Evolutionary conservation across 1,139 yeast species (phyloP).

Genomic region (Yamadazyma atlantica): DNA sequence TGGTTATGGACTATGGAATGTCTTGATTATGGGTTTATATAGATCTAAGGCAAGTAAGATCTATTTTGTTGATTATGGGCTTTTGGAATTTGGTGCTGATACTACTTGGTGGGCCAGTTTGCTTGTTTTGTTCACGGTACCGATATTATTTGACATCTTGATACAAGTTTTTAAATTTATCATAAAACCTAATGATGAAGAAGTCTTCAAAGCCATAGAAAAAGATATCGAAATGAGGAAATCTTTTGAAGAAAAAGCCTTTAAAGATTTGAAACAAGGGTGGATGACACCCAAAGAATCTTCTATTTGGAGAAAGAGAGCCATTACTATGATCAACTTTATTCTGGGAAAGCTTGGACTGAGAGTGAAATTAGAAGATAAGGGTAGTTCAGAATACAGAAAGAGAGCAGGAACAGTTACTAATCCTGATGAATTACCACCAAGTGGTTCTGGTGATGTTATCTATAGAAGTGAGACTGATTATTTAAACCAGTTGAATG

Average conservation of each 20-base stretch:
- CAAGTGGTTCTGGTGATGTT: constrained; percentile 48
- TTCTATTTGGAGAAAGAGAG: constrained; percentile 20
- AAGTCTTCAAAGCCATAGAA: constrained; percentile 75
- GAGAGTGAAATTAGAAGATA: constrained; percentile 11
- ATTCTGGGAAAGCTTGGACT: constrained; percentile 8
- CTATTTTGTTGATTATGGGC: constrained; percentile 71
- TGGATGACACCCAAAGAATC: constrained; percentile 65
- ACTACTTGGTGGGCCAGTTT: constrained; percentile 83
- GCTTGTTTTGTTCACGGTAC: constrained; percentile 53
- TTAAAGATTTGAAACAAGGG: constrained; percentile 71
- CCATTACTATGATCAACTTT: constrained; percentile 4
- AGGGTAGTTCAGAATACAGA: constrained; percentile 33
- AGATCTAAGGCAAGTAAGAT: constrained; percentile 57
- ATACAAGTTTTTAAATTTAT: constrained; percentile 56
- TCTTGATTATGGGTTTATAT: constrained; percentile 70
- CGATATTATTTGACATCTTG: constrained; percentile 65
- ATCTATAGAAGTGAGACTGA: constrained; percentile 25
- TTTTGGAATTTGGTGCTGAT: constrained; percentile 76
- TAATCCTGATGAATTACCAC: constrained; percentile 45
- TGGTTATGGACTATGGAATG: constrained; percentile 89
- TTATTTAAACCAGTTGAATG: constrained; percentile 7
- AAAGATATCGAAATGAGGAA: constrained; percentile 65
- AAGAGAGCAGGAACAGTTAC: constrained; percentile 55
- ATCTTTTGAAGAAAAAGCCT: constrained; percentile 71
- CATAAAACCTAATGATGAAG: constrained; percentile 72